A percentile compares a stretch with the other conserved stretches of the same genome.
These are phyloP conservation scores for Abelmoschus esculentus DNA, from an alignment of 345 rosid genomes.

Conservation along the genomic window DNA sequence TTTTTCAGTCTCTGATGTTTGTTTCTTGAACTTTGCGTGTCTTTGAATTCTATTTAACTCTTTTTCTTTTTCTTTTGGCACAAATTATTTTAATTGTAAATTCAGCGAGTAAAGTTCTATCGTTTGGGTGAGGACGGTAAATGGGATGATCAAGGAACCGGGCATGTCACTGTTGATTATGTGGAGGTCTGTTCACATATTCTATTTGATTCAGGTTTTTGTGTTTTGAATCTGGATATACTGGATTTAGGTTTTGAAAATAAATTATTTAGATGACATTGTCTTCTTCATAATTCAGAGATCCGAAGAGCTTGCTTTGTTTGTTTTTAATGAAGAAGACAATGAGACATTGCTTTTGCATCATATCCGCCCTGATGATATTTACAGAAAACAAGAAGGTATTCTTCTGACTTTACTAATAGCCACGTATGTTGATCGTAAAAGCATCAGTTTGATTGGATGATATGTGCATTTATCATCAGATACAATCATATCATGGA, in stretches of 20 bases:
- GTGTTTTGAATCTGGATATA: not conserved
- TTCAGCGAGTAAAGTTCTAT: slow-evolving; percentile 84
- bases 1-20: too few species aligned
- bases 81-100: not conserved
- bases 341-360: slow-evolving; percentile 69
- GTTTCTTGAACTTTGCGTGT: not conserved
- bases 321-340: slow-evolving; percentile 84
- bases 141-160: slow-evolving; percentile 98
- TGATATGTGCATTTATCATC: slow-evolving; percentile 13
- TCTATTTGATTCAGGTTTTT: too few species aligned
- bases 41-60: not conserved
- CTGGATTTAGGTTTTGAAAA: not conserved
- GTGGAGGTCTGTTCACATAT: slow-evolving; percentile 53
- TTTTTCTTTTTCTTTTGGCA: not conserved
- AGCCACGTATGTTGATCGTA: too few species aligned
- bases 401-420: slow-evolving; percentile 11
- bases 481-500: slow-evolving; percentile 98
- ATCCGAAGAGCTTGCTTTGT: slow-evolving; percentile 67
- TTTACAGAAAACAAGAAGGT: slow-evolving; percentile 92
- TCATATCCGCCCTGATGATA: slow-evolving; percentile 62
- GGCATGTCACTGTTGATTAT: slow-evolving; percentile 70
- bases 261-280: not conserved
- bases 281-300: slow-evolving; percentile 35
- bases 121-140: slow-evolving; percentile 64
- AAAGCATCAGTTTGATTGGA: not conserved